Base-by-base conservation (phyloP, 2,329 filamentous ascomycete genomes). In the Penicillium sp. region DNA sequence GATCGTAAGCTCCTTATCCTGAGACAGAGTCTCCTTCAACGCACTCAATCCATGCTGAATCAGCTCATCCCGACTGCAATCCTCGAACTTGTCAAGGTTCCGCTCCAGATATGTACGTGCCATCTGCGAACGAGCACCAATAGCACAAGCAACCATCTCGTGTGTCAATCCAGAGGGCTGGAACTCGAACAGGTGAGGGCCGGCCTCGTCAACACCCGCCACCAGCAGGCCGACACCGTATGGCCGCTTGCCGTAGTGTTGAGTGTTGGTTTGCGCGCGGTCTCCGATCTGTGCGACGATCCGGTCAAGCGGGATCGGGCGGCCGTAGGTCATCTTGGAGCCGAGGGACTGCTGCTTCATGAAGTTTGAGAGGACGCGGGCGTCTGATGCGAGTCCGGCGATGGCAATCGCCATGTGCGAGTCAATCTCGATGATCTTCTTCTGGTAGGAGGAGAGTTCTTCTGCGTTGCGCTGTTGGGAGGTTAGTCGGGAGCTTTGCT, bases 271-370 rank as follows among this genome's bases (percentile, higher is more conserved):
- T 82, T 99, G 94, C 46, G 94, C 94, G 77, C 96, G 94, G 75
- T 96, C 92, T 67, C 90, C 93, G 71, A 99, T 97, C 77, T 93
- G 89, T 62, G 87, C 84, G 65, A 96, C 92, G 67, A 97, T 91
- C 60, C 90, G 89, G 70, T 91, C 88, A 72, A 97, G 82, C 31
- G 92, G 91, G 73, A 99, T 94, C 64, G 92, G 87, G 64, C 94
- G 92, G 78, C 91, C 93, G 81, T 96, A 97, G 54, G 92, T 96
- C 68, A 99, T 88, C 75, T 93, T 92, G 69, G 94, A 93, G 70
- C 91, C 90, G 70, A 99, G 91, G 61, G 91, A 96, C 80, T 97
- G 94, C 80, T 96, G 92, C 83, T 97, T 97, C 93, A 99, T 97
- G 83, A 97, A 99, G 86, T 99, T 99, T 83, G 92, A 97, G 67